These are phyloP conservation scores for Aethionema arabicum DNA, from an alignment of 345 rosid genomes.

Conservation along the genomic window DNA sequence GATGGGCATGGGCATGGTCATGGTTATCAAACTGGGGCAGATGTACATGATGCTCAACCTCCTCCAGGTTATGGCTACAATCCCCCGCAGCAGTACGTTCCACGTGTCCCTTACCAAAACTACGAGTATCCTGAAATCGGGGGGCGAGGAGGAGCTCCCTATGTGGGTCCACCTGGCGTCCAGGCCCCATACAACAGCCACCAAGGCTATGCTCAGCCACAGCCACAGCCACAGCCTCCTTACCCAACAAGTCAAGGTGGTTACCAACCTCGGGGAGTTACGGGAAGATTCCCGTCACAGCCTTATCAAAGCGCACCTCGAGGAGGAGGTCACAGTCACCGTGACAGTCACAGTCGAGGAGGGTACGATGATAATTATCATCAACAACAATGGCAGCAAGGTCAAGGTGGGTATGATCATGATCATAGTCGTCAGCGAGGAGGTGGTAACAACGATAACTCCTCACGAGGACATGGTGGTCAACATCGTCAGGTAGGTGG, in stretches of 20 bases:
- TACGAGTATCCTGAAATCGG: not conserved
- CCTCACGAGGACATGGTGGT: constrained; percentile 33
- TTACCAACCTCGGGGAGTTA: constrained; percentile 39
- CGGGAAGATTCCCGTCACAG: constrained; percentile 38
- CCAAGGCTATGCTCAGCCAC: constrained; percentile 31
- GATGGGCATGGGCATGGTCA: constrained; percentile 43
- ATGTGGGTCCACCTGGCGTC: constrained; percentile 28
- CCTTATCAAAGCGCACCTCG: constrained; percentile 40
- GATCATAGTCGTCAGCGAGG: too few species aligned
- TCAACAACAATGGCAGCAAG: constrained; percentile 34
- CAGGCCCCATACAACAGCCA: not conserved
- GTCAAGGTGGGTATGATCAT: constrained; percentile 26
- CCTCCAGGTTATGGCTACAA: constrained; percentile 39
- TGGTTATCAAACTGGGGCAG: constrained; percentile 30
- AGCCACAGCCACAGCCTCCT: constrained; percentile 28
- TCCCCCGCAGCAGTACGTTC: constrained; percentile 34
- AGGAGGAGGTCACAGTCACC: constrained; percentile 37
- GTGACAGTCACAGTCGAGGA: constrained; percentile 35
- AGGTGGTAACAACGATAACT: too few species aligned
- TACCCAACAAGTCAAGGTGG: constrained; percentile 34
- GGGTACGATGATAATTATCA: constrained; percentile 31
- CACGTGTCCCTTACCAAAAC: constrained; percentile 34
- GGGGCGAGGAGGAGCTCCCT: constrained; percentile 13
- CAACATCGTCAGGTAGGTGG: constrained; percentile 34
- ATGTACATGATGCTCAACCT: constrained; percentile 36